These are phyloP conservation scores for Lentinula boryana DNA, from an alignment of 768 basidiomycete genomes.

Conservation along the genomic window DNA sequence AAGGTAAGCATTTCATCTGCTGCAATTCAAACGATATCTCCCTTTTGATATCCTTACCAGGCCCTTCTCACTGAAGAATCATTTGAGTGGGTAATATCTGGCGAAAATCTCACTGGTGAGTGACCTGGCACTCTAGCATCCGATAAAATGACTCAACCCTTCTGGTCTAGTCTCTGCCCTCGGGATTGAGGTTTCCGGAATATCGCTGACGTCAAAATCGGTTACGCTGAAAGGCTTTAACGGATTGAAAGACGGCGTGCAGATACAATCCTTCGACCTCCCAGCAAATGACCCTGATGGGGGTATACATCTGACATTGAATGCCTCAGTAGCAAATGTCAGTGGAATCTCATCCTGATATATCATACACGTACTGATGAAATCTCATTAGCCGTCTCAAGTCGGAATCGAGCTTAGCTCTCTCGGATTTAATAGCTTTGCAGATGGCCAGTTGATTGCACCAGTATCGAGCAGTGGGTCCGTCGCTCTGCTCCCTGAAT, in stretches of 20 bases:
- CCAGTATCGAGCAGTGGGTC: constrained; percentile 43
- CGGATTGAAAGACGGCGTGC: constrained; percentile 54
- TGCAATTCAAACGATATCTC: neutral
- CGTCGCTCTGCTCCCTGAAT: constrained; percentile 49
- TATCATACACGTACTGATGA: neutral
- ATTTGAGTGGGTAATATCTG: constrained; percentile 67
- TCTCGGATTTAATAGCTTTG: constrained; percentile 57
- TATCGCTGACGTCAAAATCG: constrained; percentile 47
- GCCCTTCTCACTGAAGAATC: constrained; percentile 54
- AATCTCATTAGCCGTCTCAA: constrained; percentile 54
- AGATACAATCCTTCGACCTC: constrained; percentile 62
- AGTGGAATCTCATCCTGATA: constrained; percentile 12
- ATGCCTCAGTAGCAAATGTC: constrained; percentile 56
- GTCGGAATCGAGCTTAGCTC: constrained; percentile 61
- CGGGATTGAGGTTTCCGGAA: constrained; percentile 52
- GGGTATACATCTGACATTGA: constrained; percentile 61
- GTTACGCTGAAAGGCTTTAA: constrained; percentile 70
- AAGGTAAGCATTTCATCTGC: constrained; percentile 28
- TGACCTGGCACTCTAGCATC: neutral
- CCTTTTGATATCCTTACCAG: constrained; percentile 17
- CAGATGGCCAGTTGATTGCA: constrained; percentile 49
- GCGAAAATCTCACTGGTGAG: constrained; percentile 47
- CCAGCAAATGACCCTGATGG: constrained; percentile 67
- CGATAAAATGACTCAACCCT: neutral
- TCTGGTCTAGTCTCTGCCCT: constrained; percentile 43